Base-by-base conservation (phyloP, 805 yeast genomes). In the Ogataea kodamae region DNA sequence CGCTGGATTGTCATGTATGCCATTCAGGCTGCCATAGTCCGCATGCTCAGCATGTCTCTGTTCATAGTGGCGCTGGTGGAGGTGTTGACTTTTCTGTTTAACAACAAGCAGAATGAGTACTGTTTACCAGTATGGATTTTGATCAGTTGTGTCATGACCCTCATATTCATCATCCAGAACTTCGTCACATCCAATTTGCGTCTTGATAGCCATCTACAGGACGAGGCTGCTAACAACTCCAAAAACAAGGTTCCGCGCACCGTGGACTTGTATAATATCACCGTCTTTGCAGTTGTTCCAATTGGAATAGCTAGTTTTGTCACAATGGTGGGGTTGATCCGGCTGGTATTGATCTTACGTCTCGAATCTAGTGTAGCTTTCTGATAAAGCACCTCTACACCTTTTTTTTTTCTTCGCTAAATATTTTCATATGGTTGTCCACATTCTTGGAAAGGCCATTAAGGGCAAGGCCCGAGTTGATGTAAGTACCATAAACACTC, bases 231-330 rank as follows among this genome's bases (percentile, higher is more conserved):
- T 22, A 22, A 25, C 14, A 9, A 38, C 9, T 23, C 26, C 12
- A 25, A 23, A 7, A 22, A 28, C 64, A 47, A 63, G 55, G 45
- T 61, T 59, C 70, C 76, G 24, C 69, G 96, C 35, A 80, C 88
- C 21, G 84, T 89, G 40, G 95, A 90, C 55, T 68, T 89, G 35
- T 86, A 87, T 57, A 85, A 83, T 47, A 84, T 92, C 30, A 87
- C 84, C 1, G 97, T 90, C 2, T 90, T 86, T 63, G 97, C 97
- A 2, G 98, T 90, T 24, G 96, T 90, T n/a, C 98, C 98, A 0
- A 87, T 90, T 11, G 97, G 98, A 0, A 52, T 90, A 40, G 97
- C 97, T 4, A 85, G 96, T 48, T 90, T 92, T 51, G 61, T 89
- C 15, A 88, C 97, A 3, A 86, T 89, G 95, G 67, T 88, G 22